phyloP scores from a whole-genome alignment of 805 yeast species.

The Teunomyces panamensis region DNA sequence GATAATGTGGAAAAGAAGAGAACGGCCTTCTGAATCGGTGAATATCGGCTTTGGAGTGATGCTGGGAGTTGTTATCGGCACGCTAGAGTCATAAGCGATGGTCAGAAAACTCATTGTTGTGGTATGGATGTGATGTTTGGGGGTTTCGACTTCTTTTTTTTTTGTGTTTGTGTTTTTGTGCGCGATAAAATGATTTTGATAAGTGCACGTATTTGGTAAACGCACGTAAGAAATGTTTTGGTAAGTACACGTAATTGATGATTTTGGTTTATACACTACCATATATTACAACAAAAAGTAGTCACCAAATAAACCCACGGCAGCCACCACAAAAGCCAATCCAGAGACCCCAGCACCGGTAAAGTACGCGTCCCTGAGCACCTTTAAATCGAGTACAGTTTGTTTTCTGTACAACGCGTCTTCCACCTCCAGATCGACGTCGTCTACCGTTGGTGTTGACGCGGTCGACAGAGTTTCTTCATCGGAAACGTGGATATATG shows the following conservation, averaged over 20 bases:
- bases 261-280: neutral
- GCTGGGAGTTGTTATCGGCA: neutral
- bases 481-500: conserved; percentile 43
- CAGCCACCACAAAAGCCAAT: conserved; percentile 45
- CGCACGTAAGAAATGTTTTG: neutral
- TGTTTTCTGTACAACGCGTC: conserved; percentile 40
- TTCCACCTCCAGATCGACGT: conserved; percentile 43
- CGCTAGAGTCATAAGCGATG: conserved; percentile 2
- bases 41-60: neutral
- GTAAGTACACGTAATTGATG: neutral
- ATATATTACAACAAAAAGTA: conserved; percentile 4
- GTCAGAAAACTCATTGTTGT: conserved; percentile 7
- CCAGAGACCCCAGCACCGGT: conserved; percentile 43
- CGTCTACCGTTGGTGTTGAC: conserved; percentile 26
- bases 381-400: conserved; percentile 19
- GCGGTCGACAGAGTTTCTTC: conserved; percentile 28
- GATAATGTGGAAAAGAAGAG: conserved; percentile 6
- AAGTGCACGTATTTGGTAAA: no score
- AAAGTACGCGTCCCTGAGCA: conserved; percentile 35
- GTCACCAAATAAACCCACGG: conserved; percentile 61
- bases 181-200: no score
- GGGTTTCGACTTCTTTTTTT: conserved; percentile 1
- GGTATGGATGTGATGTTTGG: conserved; percentile 8
- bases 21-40: conserved; percentile 2
- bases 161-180: neutral